Evolutionary conservation across 768 basidiomycete species (phyloP).

Genomic region (Pleurotus pulmonarius): DNA sequence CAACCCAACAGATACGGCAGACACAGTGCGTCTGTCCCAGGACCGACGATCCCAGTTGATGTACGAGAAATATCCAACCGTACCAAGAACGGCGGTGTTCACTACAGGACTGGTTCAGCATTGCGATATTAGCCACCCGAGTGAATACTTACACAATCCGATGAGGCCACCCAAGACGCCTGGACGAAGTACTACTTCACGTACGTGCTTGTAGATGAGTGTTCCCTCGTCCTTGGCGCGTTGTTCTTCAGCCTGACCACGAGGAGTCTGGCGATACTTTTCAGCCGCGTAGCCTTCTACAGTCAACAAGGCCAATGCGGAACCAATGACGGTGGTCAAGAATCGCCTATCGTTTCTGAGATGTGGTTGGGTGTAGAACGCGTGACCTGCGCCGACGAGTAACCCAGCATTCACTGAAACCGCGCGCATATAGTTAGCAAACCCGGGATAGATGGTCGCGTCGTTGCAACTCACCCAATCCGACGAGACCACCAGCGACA

Average conservation of each 20-base stretch:
- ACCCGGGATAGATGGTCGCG: not conserved
- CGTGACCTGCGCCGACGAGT: constrained; percentile 55
- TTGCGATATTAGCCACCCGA: not conserved
- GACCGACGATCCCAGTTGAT: constrained; percentile 56
- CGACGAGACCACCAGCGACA: constrained; percentile 69
- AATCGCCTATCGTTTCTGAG: constrained; percentile 54
- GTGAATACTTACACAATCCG: constrained; percentile 46
- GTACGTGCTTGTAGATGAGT: constrained; percentile 46
- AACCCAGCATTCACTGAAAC: constrained; percentile 67
- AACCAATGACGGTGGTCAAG: constrained; percentile 49
- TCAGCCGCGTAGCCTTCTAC: constrained; percentile 64
- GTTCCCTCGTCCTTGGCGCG: constrained; percentile 57
- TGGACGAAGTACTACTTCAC: constrained; percentile 58
- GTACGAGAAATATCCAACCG: constrained; percentile 62
- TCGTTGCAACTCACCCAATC: constrained; percentile 46
- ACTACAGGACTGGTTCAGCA: constrained; percentile 27
- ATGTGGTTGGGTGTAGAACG: constrained; percentile 58
- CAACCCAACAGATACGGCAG: constrained; percentile 54
- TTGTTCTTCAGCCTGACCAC: constrained; percentile 53
- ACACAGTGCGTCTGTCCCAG: constrained; percentile 65
- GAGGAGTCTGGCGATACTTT: constrained; percentile 53
- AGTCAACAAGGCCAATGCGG: constrained; percentile 53
- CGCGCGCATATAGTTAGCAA: not conserved
- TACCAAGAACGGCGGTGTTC: constrained; percentile 60
- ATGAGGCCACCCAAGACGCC: constrained; percentile 63